These are phyloP conservation scores for Crucihimalaya himalaica DNA, from an alignment of 345 rosid species.

Conservation along the genomic window DNA sequence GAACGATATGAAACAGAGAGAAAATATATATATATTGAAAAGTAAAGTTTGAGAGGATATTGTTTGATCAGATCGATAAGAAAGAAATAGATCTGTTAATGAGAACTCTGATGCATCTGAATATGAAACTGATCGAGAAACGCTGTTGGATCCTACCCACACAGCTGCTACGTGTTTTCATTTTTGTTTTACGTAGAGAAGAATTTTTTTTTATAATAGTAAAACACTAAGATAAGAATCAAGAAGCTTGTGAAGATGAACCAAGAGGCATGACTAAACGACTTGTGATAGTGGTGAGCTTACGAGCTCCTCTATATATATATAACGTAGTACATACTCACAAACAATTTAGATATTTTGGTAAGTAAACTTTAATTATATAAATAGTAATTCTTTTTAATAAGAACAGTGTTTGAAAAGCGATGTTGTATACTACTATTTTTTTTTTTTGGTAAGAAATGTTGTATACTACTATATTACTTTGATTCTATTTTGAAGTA, in stretches of 20 bases:
- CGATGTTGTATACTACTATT: background rate
- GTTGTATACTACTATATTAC: background rate
- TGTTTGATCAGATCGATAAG: background rate
- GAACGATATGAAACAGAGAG: background rate
- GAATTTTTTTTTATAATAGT: background rate
- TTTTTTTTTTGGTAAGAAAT: too few relatives aligned
- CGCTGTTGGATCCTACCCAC: conserved; percentile 25
- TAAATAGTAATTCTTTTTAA: background rate
- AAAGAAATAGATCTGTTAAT: conserved; percentile 39
- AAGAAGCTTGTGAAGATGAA: conserved; percentile 15
- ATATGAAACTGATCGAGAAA: conserved; percentile 39
- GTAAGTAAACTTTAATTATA: background rate
- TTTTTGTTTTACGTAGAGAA: conserved; percentile 14
- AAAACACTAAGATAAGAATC: background rate
- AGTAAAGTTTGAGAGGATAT: background rate
- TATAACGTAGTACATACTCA: background rate
- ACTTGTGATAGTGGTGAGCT: conserved; percentile 20
- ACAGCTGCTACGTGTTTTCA: conserved; percentile 27
- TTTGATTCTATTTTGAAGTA: background rate
- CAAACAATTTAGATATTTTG: background rate
- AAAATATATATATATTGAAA: background rate
- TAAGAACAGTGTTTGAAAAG: background rate
- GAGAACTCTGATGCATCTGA: conserved; percentile 42
- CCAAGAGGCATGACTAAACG: background rate
- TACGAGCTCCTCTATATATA: conserved; percentile 17